Evolutionary conservation across 75 land plant genomes (phyloP), one percentile per base, ranked within the genome.

Genomic region (Sequoia sempervirens): DNA sequence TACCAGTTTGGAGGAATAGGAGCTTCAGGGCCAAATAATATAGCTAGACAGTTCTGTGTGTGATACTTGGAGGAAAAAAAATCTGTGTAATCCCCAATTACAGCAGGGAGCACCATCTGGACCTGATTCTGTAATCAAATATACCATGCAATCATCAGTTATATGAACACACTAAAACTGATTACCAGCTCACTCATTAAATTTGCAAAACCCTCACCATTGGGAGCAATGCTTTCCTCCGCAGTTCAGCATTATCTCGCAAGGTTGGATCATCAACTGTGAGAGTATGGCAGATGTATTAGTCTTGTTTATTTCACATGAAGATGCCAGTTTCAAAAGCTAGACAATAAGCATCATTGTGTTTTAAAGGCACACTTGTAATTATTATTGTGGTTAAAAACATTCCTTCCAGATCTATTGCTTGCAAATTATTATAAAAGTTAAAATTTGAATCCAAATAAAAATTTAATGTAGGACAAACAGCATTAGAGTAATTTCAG

Each of bases 211-310:
- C 3, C 4, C 84, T 82, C 76, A 95, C 99, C 93, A 95, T 89
- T 36, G 93, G 93, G 14, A 93, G 80, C 73, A 97, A 89, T 40
- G 91, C 90, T 82, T 91, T 92, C 81, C 91, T 76, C 83, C 93
- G 90, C 81, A 97, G 87, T 75, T 46, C 79, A 23, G 82, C 83
- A 84, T 97, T 92, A 64, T 97, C 99, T 38, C 96, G 92, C 86
- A 97, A 85, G 12, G 87, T 85, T 75, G 99, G 92, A 80, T 93
- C 95, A 69, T 89, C 89, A 82, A 89, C 98, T 95, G 92, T 87
- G 83, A 85, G 26, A 32, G 18, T 43, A 37, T 72, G 50, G 28
- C 18, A 79, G 28, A 41, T 36, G 73, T 70, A 32, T 70, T 32
- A 70, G 73, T 32, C 73, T 30, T 70, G n/a, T 23, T 70, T 32